Percentiles rank a stretch among this genome's conserved stretches.
Evolutionary conservation across 805 yeast species (phyloP).

Genomic region (Candida sithepensis): DNA sequence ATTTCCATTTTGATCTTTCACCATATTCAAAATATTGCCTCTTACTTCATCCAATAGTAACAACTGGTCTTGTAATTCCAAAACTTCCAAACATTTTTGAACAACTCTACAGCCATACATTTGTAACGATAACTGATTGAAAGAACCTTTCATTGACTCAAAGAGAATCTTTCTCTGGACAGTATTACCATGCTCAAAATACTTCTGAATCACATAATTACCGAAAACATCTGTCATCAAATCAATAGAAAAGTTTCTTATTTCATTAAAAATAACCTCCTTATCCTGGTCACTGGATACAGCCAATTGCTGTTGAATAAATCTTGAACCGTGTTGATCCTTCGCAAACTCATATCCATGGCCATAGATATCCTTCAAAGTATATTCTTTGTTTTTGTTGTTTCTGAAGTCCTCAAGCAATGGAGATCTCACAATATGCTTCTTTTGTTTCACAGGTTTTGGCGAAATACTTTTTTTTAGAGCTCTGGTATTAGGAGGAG

Average conservation of each 20-base stretch:
- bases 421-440: conserved; percentile 68
- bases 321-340: conserved; percentile 97
- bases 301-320: conserved; percentile 85
- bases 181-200: conserved; percentile 75
- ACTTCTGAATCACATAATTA: conserved; percentile 93
- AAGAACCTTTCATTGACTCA: conserved; percentile 67
- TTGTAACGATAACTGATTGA: conserved; percentile 75
- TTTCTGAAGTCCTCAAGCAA: conserved; percentile 80
- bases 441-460: conserved; percentile 25
- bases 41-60: conserved; percentile 67
- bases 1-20: conserved; percentile 96
- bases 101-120: conserved; percentile 99
- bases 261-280: conserved; percentile 79
- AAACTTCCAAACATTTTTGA: conserved; percentile 83
- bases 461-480: conserved; percentile 20
- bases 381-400: conserved; percentile 56
- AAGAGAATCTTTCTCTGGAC: conserved; percentile 68
- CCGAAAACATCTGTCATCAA: conserved; percentile 97
- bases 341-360: conserved; percentile 88
- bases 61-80: conserved; percentile 61
- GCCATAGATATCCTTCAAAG: conserved; percentile 73
- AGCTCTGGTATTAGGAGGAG: conserved; percentile 6
- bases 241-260: conserved; percentile 67
- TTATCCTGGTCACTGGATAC: conserved; percentile 62
- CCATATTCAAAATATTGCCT: conserved; percentile 54